Evolutionary conservation across 148 eudicot genomes (phyloP).

Genomic region (Diospyros lotus): DNA sequence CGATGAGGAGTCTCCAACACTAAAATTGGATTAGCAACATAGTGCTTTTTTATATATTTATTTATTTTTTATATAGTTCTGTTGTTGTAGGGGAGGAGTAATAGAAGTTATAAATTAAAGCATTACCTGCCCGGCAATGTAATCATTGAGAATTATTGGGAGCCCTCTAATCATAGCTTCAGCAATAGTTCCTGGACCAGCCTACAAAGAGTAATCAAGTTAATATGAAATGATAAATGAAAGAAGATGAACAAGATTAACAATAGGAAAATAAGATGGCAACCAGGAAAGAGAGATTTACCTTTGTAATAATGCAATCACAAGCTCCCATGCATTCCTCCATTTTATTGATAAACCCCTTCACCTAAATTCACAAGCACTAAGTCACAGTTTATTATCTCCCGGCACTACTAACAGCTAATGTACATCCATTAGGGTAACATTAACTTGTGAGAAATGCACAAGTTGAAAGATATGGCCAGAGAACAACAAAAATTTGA

Average conservation of each 20-base stretch:
- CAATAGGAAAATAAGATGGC: not conserved
- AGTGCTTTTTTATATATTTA: too few relatives aligned
- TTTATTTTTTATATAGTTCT: too few relatives aligned
- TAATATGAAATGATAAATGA: not conserved
- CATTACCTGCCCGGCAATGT: slow-evolving; percentile 93
- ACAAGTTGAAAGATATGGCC: too few relatives aligned
- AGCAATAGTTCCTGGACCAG: slow-evolving; percentile 99
- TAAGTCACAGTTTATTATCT: too few relatives aligned
- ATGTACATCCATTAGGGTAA: too few relatives aligned
- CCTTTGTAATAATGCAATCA: slow-evolving; percentile 98
- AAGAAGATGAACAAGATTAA: too few relatives aligned
- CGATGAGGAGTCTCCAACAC: not conserved
- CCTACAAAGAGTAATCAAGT: slow-evolving; percentile 36
- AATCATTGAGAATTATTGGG: slow-evolving; percentile 85
- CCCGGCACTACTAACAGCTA: too few relatives aligned
- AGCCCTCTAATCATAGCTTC: slow-evolving; percentile 99
- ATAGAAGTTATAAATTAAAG: not conserved
- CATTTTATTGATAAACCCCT: slow-evolving; percentile 90
- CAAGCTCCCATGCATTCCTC: slow-evolving; percentile 98
- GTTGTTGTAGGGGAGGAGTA: too few relatives aligned
- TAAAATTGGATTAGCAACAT: not conserved
- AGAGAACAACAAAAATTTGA: too few relatives aligned
- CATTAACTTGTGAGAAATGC: too few relatives aligned
- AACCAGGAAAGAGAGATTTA: slow-evolving; percentile 18
- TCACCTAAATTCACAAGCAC: slow-evolving; percentile 47